Evolutionary conservation across 1,284 basidiomycete species (phyloP).

Genomic region (Rhodotorula glutinis): DNA sequence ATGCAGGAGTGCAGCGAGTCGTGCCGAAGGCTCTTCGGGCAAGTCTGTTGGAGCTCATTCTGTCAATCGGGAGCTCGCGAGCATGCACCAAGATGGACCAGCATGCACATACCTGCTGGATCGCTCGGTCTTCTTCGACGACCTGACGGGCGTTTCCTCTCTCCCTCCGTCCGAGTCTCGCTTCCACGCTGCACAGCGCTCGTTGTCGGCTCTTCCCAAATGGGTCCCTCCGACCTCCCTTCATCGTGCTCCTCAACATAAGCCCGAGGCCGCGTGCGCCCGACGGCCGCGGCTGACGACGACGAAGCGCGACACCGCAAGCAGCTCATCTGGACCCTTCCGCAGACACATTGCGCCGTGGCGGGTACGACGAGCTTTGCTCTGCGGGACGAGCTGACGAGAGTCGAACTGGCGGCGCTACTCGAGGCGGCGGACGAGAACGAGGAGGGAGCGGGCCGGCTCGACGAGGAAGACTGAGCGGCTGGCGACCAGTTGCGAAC

Average conservation of each 20-base stretch:
- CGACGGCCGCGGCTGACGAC: background rate
- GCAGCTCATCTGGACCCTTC: conserved; percentile 14
- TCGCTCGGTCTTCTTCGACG: background rate
- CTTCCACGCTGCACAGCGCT: background rate
- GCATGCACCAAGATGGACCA: no score
- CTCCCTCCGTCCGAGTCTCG: background rate
- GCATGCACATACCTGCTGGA: background rate
- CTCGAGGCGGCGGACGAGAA: background rate
- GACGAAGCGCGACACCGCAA: conserved; percentile 23
- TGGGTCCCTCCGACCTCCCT: no score
- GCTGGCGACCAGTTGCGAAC: conserved; percentile 8
- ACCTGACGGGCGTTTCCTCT: no score
- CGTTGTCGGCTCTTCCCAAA: no score
- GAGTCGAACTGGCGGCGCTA: background rate
- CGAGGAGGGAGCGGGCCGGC: no score
- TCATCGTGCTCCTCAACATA: background rate
- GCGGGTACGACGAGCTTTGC: background rate
- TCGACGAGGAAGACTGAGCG: background rate
- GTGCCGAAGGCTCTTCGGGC: background rate
- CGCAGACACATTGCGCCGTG: conserved; percentile 18
- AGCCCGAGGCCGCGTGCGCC: no score
- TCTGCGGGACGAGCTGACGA: background rate
- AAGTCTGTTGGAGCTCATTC: background rate
- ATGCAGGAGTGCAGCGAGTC: background rate
- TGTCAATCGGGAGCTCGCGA: background rate